Evolutionary conservation across 495 filamentous ascomycete genomes (phyloP).

Genomic region (Penicillium robsamsonii): DNA sequence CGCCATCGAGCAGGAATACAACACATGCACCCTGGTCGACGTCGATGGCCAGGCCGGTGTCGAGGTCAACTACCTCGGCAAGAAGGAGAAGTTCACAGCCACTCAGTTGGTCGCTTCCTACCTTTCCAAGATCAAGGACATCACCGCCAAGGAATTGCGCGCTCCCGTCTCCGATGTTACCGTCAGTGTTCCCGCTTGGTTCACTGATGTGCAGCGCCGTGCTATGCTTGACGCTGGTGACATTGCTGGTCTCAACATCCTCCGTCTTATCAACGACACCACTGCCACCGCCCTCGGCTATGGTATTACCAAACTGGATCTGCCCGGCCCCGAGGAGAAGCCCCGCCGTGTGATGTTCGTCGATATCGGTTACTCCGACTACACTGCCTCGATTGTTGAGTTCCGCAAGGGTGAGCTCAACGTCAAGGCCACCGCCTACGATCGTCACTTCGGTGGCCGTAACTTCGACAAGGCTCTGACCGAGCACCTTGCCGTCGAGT

Average conservation of each 20-base stretch:
- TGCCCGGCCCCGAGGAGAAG: constrained; percentile 87
- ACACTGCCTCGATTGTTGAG: constrained; percentile 89
- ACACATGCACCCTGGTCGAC: constrained; percentile 84
- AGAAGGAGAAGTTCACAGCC: constrained; percentile 90
- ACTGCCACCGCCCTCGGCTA: constrained; percentile 95
- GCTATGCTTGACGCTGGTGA: constrained; percentile 89
- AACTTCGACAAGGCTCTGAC: constrained; percentile 94
- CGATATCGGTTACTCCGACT: constrained; percentile 96
- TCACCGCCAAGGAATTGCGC: constrained; percentile 81
- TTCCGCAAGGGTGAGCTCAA: constrained; percentile 96
- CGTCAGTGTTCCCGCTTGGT: constrained; percentile 93
- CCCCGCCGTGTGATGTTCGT: constrained; percentile 87
- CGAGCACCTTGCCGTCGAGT: constrained; percentile 92
- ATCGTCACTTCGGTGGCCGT: constrained; percentile 96
- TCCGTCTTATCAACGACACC: constrained; percentile 97
- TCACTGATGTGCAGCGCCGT: constrained; percentile 90
- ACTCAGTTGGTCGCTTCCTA: constrained; percentile 94
- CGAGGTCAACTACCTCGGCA: constrained; percentile 88
- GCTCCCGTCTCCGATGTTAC: constrained; percentile 93
- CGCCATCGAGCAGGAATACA: constrained; percentile 84
- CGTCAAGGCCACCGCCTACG: constrained; percentile 88
- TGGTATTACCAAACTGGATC: constrained; percentile 94
- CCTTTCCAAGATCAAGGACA: constrained; percentile 89
- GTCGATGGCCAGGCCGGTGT: constrained; percentile 91
- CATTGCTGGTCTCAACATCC: constrained; percentile 87